Base-by-base conservation (phyloP, 148 eudicot genomes). In the Tetragonia tetragonoides region DNA sequence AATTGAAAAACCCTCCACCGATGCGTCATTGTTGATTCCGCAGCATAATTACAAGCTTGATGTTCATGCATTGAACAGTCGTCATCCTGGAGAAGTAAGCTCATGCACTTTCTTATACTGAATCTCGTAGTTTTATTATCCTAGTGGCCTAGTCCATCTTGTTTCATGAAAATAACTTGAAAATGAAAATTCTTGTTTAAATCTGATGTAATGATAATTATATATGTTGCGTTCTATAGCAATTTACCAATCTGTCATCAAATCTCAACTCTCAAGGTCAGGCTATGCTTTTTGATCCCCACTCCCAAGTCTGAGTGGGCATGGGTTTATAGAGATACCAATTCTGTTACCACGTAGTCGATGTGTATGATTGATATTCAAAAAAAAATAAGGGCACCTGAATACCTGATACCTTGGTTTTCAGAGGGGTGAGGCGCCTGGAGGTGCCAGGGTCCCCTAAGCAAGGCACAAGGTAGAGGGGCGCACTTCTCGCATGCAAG, bases 21-120 rank as follows among this genome's bases (percentile, higher is more conserved):
- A 93, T 80, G 94, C 90, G 24, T 83, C 97, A n/a, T 89, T 87
- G 80, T 66, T 93, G 81, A 93, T 95, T 80, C 94, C 99, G 20
- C 99, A 95, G 78, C 99, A 95, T 83, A 93, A 93, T 75, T 95
- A 95, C 96, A 95, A 93, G 89, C 99, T 95, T 80, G 99, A 95
- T 85, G 99, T 82, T 80, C 97, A 93, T 83, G 86, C 99, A 64
- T 74, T 95, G 73, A 91, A 95, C 84, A 86, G 89, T 79, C 99
- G 99, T 80, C 99, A 80, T 83, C 99, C 99, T 76, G 99, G 99
- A 82, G 97, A 95, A 94, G 99, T 95, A 83, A 51, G 87, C 41
- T 59, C 68, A 42, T 53, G 44, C 71, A 66, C 39, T 56, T 78
- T 72, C 4, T 44, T 49, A 23, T 24, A 46, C 7, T 79, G 64